These are phyloP conservation scores for Cercospora sp. DNA, from an alignment of 2,329 filamentous ascomycete genomes.

Conservation along the genomic window DNA sequence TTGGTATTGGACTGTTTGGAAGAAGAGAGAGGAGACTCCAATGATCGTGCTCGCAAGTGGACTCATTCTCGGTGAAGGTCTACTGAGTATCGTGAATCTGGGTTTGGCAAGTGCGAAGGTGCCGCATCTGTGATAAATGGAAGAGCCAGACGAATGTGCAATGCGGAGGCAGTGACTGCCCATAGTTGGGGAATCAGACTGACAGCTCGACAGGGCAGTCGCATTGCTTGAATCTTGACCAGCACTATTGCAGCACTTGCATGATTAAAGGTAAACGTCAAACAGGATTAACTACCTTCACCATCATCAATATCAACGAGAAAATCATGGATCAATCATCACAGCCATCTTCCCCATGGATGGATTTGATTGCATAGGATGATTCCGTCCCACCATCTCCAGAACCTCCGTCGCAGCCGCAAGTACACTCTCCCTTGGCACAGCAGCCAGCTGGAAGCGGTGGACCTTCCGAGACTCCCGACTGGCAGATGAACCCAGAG, in stretches of 20 bases:
- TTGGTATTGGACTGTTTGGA: slow-evolving; percentile 72
- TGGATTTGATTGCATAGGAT: background rate
- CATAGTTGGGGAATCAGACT: background rate
- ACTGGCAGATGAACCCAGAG: background rate
- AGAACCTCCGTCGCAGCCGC: background rate
- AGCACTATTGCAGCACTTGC: background rate
- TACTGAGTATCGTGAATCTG: slow-evolving; percentile 89
- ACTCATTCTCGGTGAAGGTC: slow-evolving; percentile 87
- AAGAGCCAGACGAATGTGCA: background rate
- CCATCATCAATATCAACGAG: background rate
- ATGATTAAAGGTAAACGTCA: background rate
- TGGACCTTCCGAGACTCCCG: background rate
- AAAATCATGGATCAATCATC: background rate
- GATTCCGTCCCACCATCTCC: background rate
- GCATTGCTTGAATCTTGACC: background rate
- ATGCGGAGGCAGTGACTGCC: background rate
- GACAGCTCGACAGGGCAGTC: background rate
- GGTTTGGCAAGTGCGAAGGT: slow-evolving; percentile 74
- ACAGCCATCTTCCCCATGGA: background rate
- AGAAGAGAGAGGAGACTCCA: slow-evolving; percentile 63
- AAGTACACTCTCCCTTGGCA: background rate
- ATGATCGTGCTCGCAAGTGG: slow-evolving; percentile 89
- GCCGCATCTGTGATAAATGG: slow-evolving; percentile 60
- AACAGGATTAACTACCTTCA: background rate
- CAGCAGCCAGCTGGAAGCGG: background rate